A percentile compares a stretch with the other conserved stretches of the same genome.
phyloP scores from a whole-genome alignment of 1,139 yeast species.

The Candida albicans region DNA sequence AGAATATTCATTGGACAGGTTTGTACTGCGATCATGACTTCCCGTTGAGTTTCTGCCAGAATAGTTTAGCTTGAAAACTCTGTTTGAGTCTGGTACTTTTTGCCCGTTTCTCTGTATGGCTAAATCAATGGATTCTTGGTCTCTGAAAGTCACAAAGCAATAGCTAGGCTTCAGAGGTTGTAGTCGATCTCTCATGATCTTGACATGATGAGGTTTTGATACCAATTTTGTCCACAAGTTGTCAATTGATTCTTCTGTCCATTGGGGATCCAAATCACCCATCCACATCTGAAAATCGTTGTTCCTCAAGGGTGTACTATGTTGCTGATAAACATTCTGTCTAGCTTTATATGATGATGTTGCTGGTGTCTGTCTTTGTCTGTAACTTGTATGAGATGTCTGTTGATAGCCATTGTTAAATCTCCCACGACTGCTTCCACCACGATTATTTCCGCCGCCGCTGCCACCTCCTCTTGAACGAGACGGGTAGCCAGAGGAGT shows the following conservation, averaged over 20 bases:
- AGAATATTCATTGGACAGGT: constrained; percentile 10
- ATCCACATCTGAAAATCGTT: constrained; percentile 62
- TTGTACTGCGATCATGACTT: constrained; percentile 25
- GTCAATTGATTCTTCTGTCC: constrained; percentile 71
- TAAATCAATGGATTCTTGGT: constrained; percentile 63
- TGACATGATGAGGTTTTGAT: constrained; percentile 36
- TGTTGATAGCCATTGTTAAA: not conserved
- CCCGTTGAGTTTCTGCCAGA: constrained; percentile 56
- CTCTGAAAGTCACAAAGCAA: constrained; percentile 81
- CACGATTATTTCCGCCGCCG: constrained; percentile 1
- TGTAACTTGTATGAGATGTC: not conserved
- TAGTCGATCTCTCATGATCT: constrained; percentile 38
- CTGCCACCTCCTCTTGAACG: constrained; percentile 5
- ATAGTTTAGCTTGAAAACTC: constrained; percentile 76
- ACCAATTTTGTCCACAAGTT: constrained; percentile 61
- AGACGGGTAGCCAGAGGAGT: not conserved
- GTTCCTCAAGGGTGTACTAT: constrained; percentile 6
- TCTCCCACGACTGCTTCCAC: constrained; percentile 2
- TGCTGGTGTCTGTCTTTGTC: constrained; percentile 4
- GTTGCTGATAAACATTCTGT: constrained; percentile 16
- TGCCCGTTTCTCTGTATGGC: constrained; percentile 73
- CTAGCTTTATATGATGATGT: constrained; percentile 12
- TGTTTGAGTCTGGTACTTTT: constrained; percentile 57
- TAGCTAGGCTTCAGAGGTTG: constrained; percentile 40
- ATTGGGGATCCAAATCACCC: constrained; percentile 90